Evolutionary conservation across 306 rosid species (phyloP).

Genomic region (Citrullus colocynthis): DNA sequence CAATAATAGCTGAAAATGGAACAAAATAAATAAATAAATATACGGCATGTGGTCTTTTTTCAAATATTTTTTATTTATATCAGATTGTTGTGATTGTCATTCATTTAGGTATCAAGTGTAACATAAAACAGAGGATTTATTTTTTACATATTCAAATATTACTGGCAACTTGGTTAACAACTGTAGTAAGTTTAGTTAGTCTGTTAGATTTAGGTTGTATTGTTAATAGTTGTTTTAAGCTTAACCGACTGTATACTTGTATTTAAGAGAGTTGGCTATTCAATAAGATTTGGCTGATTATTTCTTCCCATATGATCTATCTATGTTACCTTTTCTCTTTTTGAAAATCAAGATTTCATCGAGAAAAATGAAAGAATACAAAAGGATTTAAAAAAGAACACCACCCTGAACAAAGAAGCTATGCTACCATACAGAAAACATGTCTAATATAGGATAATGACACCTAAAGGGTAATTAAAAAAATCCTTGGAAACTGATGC

Average conservation of each 20-base stretch:
- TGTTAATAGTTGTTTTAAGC: background rate
- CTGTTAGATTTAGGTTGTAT: background rate
- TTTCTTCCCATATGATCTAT: background rate
- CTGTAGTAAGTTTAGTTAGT: background rate
- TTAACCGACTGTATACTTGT: background rate
- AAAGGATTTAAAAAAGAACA: background rate
- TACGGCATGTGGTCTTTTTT: background rate
- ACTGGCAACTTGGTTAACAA: background rate
- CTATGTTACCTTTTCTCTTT: background rate
- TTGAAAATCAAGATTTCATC: background rate
- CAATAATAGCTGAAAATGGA: conserved; percentile 54
- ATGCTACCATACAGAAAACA: background rate
- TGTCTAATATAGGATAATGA: background rate
- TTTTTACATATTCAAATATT: background rate
- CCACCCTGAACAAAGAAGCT: background rate
- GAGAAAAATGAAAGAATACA: background rate
- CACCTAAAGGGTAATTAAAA: too few species aligned
- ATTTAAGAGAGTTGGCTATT: background rate
- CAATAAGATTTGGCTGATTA: background rate
- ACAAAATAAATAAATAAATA: conserved; percentile 1
- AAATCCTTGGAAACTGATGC: too few species aligned
- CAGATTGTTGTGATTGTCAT: background rate
- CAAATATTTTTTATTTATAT: background rate
- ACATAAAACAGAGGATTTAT: background rate
- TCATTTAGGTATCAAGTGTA: background rate